Evolutionary conservation across 2,329 filamentous ascomycete species (phyloP).

Genomic region (Aspergillus thermomutatus): DNA sequence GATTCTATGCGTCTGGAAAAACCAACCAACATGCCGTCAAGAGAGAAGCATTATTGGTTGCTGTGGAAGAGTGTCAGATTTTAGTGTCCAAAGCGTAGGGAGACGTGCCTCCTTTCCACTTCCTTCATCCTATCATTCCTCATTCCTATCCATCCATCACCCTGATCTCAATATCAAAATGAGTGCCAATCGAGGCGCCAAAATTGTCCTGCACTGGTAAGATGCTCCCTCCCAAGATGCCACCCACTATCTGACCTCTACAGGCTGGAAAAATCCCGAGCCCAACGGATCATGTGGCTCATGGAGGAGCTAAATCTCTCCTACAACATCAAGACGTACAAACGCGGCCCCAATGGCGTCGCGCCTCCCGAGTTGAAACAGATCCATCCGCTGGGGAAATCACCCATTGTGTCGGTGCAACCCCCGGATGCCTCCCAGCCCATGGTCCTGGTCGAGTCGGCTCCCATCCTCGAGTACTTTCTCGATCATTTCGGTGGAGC

Average conservation of each 20-base stretch:
- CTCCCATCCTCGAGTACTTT: conserved; percentile 76
- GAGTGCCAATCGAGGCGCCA: conserved; percentile 34
- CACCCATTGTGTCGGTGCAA: conserved; percentile 70
- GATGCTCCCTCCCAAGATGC: conserved; percentile 2
- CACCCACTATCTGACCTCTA: conserved; percentile 3
- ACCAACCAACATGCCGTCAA: no score
- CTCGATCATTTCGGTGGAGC: conserved; percentile 60
- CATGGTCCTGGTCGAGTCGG: conserved; percentile 75
- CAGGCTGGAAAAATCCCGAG: conserved; percentile 80
- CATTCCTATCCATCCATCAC: no score
- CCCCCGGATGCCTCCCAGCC: conserved; percentile 43
- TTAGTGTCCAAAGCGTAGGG: no score
- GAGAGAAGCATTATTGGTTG: no score
- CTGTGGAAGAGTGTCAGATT: no score
- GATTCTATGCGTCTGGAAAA: no score
- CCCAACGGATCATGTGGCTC: conserved; percentile 81
- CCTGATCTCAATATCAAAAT: no score
- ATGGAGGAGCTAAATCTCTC: conserved; percentile 76
- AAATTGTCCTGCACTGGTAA: conserved; percentile 65
- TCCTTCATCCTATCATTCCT: no score
- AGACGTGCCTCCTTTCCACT: no score
- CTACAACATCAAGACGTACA: conserved; percentile 78
- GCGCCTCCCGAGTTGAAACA: conserved; percentile 74
- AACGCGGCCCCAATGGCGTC: conserved; percentile 60
- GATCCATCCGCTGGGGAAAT: conserved; percentile 82